Evolutionary conservation across 78 protist species (phyloP).

Genomic region (Dictyostelium firmibasis): DNA sequence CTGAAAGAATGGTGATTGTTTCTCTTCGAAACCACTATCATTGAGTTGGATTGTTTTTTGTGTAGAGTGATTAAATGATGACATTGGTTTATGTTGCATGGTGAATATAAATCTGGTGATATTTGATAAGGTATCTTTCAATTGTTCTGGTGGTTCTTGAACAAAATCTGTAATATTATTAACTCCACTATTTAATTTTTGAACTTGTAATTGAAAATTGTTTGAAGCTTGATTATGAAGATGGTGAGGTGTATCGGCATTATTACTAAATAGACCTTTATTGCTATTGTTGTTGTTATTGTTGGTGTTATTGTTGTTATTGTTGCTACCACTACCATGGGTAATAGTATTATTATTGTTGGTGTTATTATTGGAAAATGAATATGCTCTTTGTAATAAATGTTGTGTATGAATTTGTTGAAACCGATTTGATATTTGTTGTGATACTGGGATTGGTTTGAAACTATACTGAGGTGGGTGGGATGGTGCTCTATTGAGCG

Average conservation of each 20-base stretch:
- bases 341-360: background rate
- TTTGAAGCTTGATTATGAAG: background rate
- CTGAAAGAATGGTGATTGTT: conserved; percentile 5
- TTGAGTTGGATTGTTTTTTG: background rate
- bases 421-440: too few species aligned
- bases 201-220: background rate
- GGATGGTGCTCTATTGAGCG: too few species aligned
- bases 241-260: background rate
- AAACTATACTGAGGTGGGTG: too few species aligned
- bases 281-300: too few species aligned
- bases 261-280: background rate
- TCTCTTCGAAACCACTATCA: background rate
- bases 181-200: background rate
- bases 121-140: background rate
- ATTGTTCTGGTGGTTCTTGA: background rate
- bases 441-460: too few species aligned
- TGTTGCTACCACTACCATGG: background rate
- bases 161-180: background rate
- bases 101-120: background rate
- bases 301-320: background rate
- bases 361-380: background rate
- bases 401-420: too few species aligned
- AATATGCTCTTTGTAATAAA: background rate
- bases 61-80: background rate
- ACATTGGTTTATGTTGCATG: background rate